phyloP scores from a whole-genome alignment of 805 yeast species.

The Candida andamanensis region DNA sequence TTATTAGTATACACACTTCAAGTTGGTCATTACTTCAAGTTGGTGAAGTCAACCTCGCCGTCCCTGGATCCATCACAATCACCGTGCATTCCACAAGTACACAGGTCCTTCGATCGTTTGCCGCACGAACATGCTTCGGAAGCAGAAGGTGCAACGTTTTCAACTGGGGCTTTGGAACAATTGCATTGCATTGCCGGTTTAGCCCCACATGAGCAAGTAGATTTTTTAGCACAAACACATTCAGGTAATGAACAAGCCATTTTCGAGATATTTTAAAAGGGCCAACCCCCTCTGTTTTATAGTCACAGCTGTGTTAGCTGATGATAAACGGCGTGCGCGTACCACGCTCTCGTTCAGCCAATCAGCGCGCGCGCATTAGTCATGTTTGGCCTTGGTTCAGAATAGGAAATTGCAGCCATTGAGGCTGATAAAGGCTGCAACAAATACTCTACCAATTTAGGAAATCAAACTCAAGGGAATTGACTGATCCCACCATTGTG shows the following conservation, averaged over 20 bases:
- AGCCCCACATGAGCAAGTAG: constrained; percentile 61
- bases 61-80: constrained; percentile 40
- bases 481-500: too few relatives aligned
- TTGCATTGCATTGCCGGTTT: constrained; percentile 55
- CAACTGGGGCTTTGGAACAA: constrained; percentile 48
- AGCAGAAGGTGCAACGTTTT: constrained; percentile 42
- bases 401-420: background rate
- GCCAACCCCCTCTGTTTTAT: too few relatives aligned
- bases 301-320: too few relatives aligned
- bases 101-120: constrained; percentile 45
- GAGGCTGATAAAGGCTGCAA: too few relatives aligned
- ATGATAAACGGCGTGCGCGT: too few relatives aligned
- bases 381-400: background rate
- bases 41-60: constrained; percentile 58
- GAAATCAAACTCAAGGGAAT: too few relatives aligned
- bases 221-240: constrained; percentile 57
- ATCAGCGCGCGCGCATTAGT: constrained; percentile 4
- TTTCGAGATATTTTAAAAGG: too few relatives aligned
- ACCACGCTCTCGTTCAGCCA: too few relatives aligned
- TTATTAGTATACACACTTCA: too few relatives aligned
- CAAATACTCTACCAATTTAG: too few relatives aligned
- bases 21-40: constrained; percentile 27
- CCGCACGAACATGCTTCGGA: constrained; percentile 56
- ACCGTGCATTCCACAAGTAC: constrained; percentile 51
- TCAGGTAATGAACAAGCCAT: constrained; percentile 35